Conservation (phyloP, 2,329 filamentous ascomycete genomes). For the Lecanicillium sp. region DNA sequence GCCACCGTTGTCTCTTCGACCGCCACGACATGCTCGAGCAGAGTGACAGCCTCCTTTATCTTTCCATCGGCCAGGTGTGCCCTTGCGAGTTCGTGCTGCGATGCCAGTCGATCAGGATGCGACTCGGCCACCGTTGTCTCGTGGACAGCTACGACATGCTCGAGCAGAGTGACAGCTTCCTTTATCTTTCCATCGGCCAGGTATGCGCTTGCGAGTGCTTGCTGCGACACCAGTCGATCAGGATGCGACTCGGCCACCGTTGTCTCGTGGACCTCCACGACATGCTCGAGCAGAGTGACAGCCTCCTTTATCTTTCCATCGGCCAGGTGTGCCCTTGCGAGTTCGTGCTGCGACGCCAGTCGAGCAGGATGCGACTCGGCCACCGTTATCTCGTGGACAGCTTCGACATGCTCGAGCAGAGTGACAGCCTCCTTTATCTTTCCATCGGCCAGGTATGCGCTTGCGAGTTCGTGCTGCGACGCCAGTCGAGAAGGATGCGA, state of each 20-base stretch:
- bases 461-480: neutral
- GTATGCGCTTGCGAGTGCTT: neutral
- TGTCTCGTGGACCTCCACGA: conserved; percentile 4
- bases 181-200: conserved; percentile 1
- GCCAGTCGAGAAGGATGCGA: neutral
- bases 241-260: neutral
- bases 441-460: neutral
- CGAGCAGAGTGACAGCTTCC: neutral
- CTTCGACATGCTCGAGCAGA: neutral
- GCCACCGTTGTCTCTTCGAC: conserved; percentile 2
- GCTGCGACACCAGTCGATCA: neutral
- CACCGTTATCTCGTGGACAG: neutral
- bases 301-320: conserved; percentile 1
- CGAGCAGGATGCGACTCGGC: neutral
- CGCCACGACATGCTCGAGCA: conserved; percentile 2
- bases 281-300: conserved; percentile 2
- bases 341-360: neutral
- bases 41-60: neutral
- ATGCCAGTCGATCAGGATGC: neutral
- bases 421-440: neutral
- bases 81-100: neutral
- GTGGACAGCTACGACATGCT: conserved; percentile 4
- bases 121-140: neutral
- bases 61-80: conserved; percentile 1
- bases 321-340: neutral